Percentiles rank a stretch among this genome's conserved stretches.
Evolutionary conservation across 208 protist species (phyloP).

Genomic region (Strigomonas culicis): DNA sequence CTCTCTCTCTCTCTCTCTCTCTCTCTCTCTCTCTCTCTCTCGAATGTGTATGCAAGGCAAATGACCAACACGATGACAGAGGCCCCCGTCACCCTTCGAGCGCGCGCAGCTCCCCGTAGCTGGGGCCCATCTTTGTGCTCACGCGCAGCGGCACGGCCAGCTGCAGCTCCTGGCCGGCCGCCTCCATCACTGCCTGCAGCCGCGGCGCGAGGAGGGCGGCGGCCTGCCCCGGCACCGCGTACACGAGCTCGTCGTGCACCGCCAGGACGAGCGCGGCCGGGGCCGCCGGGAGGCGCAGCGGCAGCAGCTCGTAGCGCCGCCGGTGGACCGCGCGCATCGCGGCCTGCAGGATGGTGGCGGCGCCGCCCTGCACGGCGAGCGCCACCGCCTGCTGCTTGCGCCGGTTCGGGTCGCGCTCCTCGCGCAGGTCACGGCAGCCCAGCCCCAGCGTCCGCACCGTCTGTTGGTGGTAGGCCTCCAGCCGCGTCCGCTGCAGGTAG

Average conservation of each 20-base stretch:
- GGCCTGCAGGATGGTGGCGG: constrained; percentile 76
- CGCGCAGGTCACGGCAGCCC: constrained; percentile 35
- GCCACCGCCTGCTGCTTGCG: constrained; percentile 69
- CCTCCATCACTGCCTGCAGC: constrained; percentile 26
- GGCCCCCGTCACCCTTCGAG: background rate
- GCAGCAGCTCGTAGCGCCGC: constrained; percentile 29
- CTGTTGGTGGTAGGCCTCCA: constrained; percentile 29
- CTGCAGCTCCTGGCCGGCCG: constrained; percentile 33
- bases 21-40: background rate
- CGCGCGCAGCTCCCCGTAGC: constrained; percentile 61
- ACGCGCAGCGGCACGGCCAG: constrained; percentile 57
- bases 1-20: background rate
- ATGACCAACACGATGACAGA: background rate
- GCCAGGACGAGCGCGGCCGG: constrained; percentile 36
- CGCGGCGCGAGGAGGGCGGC: constrained; percentile 45
- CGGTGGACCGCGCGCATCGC: constrained; percentile 63
- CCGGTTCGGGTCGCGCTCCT: constrained; percentile 35
- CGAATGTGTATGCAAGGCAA: background rate
- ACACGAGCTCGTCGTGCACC: constrained; percentile 10
- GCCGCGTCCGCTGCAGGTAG: constrained; percentile 53
- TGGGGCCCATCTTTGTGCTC: constrained; percentile 63
- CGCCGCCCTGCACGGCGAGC: constrained; percentile 76
- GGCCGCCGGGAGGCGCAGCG: constrained; percentile 53
- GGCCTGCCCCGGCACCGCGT: constrained; percentile 25
- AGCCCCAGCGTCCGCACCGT: constrained; percentile 36